A percentile compares a stretch with the other conserved stretches of the same genome.
Evolutionary conservation across 371 early-diverging fungal species (phyloP).

Genomic region (Mortierella sp.): DNA sequence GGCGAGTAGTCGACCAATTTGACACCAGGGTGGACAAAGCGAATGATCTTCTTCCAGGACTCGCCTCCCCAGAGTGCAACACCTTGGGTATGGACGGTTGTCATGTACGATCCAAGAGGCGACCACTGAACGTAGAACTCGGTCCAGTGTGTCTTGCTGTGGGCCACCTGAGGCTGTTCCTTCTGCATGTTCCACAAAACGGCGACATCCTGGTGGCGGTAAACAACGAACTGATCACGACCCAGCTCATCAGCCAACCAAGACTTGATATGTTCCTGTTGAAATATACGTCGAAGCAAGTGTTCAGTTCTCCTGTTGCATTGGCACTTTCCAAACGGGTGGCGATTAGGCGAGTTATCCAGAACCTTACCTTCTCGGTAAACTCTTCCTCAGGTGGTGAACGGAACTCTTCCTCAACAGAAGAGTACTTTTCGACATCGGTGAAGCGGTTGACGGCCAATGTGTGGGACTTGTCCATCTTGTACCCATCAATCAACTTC

Average conservation of each 20-base stretch:
- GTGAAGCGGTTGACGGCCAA: conserved; percentile 89
- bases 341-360: not conserved
- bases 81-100: conserved; percentile 94
- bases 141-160: conserved; percentile 88
- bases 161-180: conserved; percentile 84
- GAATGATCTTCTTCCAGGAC: conserved; percentile 89
- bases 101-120: conserved; percentile 91
- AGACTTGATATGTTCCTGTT: conserved; percentile 86
- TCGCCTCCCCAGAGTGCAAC: conserved; percentile 97
- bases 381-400: conserved; percentile 76
- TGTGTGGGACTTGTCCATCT: conserved; percentile 85
- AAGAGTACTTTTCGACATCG: conserved; percentile 87
- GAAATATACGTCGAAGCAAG: too few relatives aligned
- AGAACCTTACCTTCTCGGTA: conserved; percentile 58
- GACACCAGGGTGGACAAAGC: conserved; percentile 93
- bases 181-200: conserved; percentile 93
- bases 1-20: conserved; percentile 94
- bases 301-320: too few relatives aligned
- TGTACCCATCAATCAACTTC: conserved; percentile 80
- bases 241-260: conserved; percentile 90
- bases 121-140: conserved; percentile 96
- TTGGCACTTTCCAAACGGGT: too few relatives aligned
- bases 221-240: conserved; percentile 93
- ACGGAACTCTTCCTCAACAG: conserved; percentile 80
- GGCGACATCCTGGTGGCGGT: conserved; percentile 84